Base-by-base conservation (phyloP, 2,329 filamentous ascomycete species). In the Aspergillus sp. region DNA sequence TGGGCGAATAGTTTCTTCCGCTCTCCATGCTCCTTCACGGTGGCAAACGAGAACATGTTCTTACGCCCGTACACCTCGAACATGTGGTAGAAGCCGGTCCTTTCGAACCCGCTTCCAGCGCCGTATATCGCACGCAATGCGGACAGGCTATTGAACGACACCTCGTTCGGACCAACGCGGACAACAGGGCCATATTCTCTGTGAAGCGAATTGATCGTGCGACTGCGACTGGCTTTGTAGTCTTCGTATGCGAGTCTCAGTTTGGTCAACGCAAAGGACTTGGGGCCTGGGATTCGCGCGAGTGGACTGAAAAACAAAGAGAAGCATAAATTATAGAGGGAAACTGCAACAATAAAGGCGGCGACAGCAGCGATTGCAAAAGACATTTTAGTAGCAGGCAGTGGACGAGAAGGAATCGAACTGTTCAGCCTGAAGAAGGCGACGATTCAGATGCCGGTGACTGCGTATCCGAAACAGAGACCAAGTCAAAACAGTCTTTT, bases 91-190 rank as follows among this genome's bases (percentile, higher is more conserved):
- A 74, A 75, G 1, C 30, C 29, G 0, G 69, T 70, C 24, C 69
- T 51, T 26, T 66, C 68, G 34, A 67, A 74, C 0, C 61, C 61
- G 27, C 60, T 68, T 1, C 72, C 71, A 1, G 71, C 63, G 0
- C 71, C 69, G 46, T 75, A 74, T 14, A 75, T 74, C 1, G 62
- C 63, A 11, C 63, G 60, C 24, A 74, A 39, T 0, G 70, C 71
- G 0, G 61, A 49, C 0, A 69, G 49, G 20, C 50, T 58, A 37
- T 60, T 62, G 44, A 63, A 64, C 2, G 61, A 57, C 6, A 72
- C 49, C 40, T 71, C 66, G 30, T 61, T 57, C 0, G 69, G 69
- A 0, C 60, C 61, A 6, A 71, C 55, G 3, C 69, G 66, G 1
- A 73, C 66, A 1, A 57, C 62, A 0, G 63, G 49, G 7, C 69